Percentiles rank a stretch among this genome's conserved stretches.
Conservation (phyloP, 805 yeast genomes). For the Candida boleticola region DNA sequence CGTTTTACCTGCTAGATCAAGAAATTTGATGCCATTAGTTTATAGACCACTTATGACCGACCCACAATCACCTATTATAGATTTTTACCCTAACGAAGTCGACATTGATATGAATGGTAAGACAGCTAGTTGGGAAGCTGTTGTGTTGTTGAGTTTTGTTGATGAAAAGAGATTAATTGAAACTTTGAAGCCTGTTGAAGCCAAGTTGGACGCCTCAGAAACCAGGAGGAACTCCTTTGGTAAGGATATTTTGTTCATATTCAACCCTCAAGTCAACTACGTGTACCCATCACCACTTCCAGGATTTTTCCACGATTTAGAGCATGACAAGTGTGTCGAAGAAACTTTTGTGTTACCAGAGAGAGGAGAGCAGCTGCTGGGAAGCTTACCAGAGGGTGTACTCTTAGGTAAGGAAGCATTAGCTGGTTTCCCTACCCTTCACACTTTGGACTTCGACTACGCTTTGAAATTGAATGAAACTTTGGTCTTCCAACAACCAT, state of each 20-base stretch:
- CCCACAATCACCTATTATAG: conserved; percentile 78
- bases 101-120: conserved; percentile 91
- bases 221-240: conserved; percentile 74
- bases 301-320: conserved; percentile 73
- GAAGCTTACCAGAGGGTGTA: conserved; percentile 62
- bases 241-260: conserved; percentile 60
- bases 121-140: conserved; percentile 97
- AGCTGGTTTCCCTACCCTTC: conserved; percentile 89
- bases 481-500: conserved; percentile 78
- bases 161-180: conserved; percentile 73
- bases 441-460: conserved; percentile 60
- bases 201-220: conserved; percentile 67
- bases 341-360: conserved; percentile 51
- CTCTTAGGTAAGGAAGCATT: conserved; percentile 64
- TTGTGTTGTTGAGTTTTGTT: conserved; percentile 87
- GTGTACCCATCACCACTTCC: conserved; percentile 75
- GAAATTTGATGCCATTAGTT: conserved; percentile 68
- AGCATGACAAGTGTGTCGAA: conserved; percentile 76
- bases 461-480: conserved; percentile 62
- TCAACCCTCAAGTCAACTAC: conserved; percentile 71
- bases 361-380: conserved; percentile 44
- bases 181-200: conserved; percentile 68
- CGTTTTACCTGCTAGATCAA: conserved; percentile 91
- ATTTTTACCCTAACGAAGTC: conserved; percentile 87
- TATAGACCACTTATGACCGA: conserved; percentile 86